Percentiles rank a stretch among this genome's conserved stretches.
These are phyloP conservation scores for Aspergillus phoenicis DNA, from an alignment of 2,329 filamentous ascomycete species.

Conservation along the genomic window DNA sequence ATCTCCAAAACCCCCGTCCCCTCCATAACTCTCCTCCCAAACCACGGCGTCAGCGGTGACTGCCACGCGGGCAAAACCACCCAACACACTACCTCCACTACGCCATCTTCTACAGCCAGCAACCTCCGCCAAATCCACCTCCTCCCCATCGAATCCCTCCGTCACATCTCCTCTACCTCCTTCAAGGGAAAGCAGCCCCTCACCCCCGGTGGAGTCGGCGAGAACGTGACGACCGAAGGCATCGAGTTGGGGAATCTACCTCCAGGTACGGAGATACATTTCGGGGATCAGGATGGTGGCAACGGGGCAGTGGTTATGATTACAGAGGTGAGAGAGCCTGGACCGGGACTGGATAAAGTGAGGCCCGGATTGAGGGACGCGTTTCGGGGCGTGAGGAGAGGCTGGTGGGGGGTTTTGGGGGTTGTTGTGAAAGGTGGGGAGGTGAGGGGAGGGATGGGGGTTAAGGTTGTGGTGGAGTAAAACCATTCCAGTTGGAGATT, in stretches of 20 bases:
- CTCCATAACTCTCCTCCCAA: slow-evolving; percentile 9
- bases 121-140: slow-evolving; percentile 22
- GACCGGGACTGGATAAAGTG: slow-evolving; percentile 13
- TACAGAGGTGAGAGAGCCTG: slow-evolving; percentile 14
- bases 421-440: slow-evolving; percentile 18
- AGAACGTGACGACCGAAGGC: slow-evolving; percentile 19
- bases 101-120: not conserved
- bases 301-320: not conserved
- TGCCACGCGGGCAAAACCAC: slow-evolving; percentile 16
- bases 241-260: slow-evolving; percentile 12
- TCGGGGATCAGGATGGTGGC: not conserved
- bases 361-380: slow-evolving; percentile 12
- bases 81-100: slow-evolving; percentile 14
- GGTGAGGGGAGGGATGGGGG: slow-evolving; percentile 15
- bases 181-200: not conserved
- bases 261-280: slow-evolving; percentile 11
- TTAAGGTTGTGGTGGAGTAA: slow-evolving; percentile 5
- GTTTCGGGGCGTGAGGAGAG: slow-evolving; percentile 12
- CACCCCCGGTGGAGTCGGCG: slow-evolving; percentile 3
- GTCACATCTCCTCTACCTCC: not conserved
- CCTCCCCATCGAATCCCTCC: slow-evolving; percentile 12
- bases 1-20: slow-evolving; percentile 13
- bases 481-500: too few relatives aligned
- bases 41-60: slow-evolving; percentile 17
- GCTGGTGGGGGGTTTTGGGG: slow-evolving; percentile 20